Conservation (phyloP, 2,329 filamentous ascomycete species). For the Claviceps maximensis region DNA sequence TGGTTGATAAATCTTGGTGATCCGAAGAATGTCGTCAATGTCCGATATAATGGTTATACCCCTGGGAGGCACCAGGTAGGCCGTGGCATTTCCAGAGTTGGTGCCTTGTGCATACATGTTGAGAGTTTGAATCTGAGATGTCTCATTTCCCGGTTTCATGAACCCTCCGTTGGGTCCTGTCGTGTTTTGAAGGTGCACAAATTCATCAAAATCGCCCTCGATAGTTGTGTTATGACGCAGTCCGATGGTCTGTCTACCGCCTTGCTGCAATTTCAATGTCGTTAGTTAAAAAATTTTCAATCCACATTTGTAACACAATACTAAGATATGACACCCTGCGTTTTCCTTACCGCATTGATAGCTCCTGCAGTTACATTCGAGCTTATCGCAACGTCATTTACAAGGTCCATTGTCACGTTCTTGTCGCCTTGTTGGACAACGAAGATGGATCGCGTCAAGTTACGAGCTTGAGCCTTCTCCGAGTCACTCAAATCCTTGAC, state of each 20-base stretch:
- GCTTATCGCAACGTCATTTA: slow-evolving; percentile 28
- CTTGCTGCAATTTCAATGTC: slow-evolving; percentile 19
- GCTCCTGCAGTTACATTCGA: slow-evolving; percentile 44
- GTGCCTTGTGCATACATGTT: slow-evolving; percentile 55
- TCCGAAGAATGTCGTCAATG: slow-evolving; percentile 68
- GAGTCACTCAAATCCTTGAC: slow-evolving; percentile 44
- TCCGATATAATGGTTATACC: slow-evolving; percentile 65
- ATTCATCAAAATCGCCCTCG: slow-evolving; percentile 61
- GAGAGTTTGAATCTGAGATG: slow-evolving; percentile 50
- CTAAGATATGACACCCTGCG: too few relatives aligned
- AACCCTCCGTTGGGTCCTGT: slow-evolving; percentile 34
- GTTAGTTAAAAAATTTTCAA: not conserved
- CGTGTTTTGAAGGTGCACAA: slow-evolving; percentile 47
- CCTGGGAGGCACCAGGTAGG: slow-evolving; percentile 57
- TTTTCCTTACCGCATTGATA: slow-evolving; percentile 24
- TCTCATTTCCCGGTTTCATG: slow-evolving; percentile 50
- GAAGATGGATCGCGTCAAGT: slow-evolving; percentile 59
- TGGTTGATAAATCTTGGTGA: slow-evolving; percentile 69
- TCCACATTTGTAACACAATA: too few relatives aligned
- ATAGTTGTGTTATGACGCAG: slow-evolving; percentile 53
- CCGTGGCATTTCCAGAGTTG: slow-evolving; percentile 57
- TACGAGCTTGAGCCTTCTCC: slow-evolving; percentile 55
- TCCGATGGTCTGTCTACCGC: slow-evolving; percentile 48
- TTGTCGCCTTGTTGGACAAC: slow-evolving; percentile 58
- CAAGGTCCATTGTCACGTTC: slow-evolving; percentile 50